Percentiles rank a stretch among this genome's conserved stretches.
phyloP scores from a whole-genome alignment of 2,329 filamentous ascomycete genomes.

The Monilinia fructigena region DNA sequence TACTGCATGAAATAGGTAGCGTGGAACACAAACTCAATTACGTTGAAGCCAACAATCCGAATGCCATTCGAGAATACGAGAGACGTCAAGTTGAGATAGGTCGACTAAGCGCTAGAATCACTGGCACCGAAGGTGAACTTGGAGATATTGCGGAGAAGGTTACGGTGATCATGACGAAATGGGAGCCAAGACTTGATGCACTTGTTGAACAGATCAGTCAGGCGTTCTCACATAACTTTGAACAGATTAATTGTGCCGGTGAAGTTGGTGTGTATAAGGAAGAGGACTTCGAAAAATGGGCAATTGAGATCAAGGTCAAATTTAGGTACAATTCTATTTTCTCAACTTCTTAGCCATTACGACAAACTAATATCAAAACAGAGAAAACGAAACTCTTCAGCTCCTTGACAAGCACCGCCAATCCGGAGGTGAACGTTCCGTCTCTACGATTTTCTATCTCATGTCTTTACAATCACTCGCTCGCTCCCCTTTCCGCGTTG shows the following conservation, averaged over 20 bases:
- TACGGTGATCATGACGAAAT: slow-evolving; percentile 63
- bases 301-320: slow-evolving; percentile 89
- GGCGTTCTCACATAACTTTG: slow-evolving; percentile 90
- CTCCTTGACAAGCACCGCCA: slow-evolving; percentile 88
- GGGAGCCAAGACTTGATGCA: slow-evolving; percentile 80
- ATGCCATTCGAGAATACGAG: slow-evolving; percentile 75
- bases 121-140: slow-evolving; percentile 54
- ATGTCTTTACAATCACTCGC: slow-evolving; percentile 96
- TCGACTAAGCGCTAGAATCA: slow-evolving; percentile 58
- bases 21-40: slow-evolving; percentile 75
- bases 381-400: slow-evolving; percentile 78
- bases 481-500: slow-evolving; percentile 92
- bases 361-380: slow-evolving; percentile 39
- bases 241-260: slow-evolving; percentile 89
- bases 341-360: background rate
- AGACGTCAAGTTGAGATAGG: slow-evolving; percentile 69
- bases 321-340: slow-evolving; percentile 66
- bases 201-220: slow-evolving; percentile 80
- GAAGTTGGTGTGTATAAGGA: slow-evolving; percentile 87
- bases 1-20: slow-evolving; percentile 71
- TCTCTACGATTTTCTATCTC: slow-evolving; percentile 97
- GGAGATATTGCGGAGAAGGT: slow-evolving; percentile 59
- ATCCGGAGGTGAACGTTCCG: slow-evolving; percentile 91
- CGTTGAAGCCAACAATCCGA: slow-evolving; percentile 73
- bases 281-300: slow-evolving; percentile 91